Percentiles rank a stretch among this genome's conserved stretches.
Evolutionary conservation across 2,329 filamentous ascomycete species (phyloP).

Genomic region (Macrophomina tecta): DNA sequence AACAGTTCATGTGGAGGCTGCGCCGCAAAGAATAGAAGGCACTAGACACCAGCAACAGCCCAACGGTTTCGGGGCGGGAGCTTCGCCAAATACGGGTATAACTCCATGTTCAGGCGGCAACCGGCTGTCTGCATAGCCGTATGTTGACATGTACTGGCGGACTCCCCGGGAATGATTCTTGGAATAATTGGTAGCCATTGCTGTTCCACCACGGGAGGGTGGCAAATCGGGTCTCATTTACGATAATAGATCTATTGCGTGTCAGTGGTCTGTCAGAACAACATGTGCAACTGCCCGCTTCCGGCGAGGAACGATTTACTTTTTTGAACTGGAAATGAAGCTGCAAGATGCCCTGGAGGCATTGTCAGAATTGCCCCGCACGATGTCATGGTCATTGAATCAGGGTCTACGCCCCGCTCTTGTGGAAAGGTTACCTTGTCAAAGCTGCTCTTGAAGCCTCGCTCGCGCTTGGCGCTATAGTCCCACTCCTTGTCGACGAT

Average conservation of each 20-base stretch:
- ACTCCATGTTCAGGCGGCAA: neutral
- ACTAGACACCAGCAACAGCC: constrained; percentile 1
- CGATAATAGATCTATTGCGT: constrained; percentile 54
- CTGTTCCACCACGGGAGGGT: neutral
- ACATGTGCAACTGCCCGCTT: neutral
- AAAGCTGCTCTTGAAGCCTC: constrained; percentile 95
- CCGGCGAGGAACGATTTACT: constrained; percentile 57
- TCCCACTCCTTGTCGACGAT: constrained; percentile 99
- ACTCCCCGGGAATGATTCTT: neutral
- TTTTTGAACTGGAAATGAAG: constrained; percentile 99
- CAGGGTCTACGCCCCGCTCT: neutral
- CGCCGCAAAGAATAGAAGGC: neutral
- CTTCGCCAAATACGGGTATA: neutral
- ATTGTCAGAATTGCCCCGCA: constrained; percentile 36
- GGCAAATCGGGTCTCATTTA: constrained; percentile 40
- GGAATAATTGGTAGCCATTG: neutral
- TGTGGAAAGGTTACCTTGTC: constrained; percentile 77
- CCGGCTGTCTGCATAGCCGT: neutral
- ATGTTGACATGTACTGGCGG: neutral
- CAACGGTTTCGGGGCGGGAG: neutral
- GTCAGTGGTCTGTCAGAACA: constrained; percentile 33
- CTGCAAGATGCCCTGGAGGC: constrained; percentile 81
- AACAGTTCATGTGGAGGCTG: neutral
- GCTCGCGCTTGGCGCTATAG: constrained; percentile 92
- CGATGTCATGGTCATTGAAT: constrained; percentile 21